Conservation (phyloP, 345 rosid genomes). For the Cardamine chenopodiifolia region DNA sequence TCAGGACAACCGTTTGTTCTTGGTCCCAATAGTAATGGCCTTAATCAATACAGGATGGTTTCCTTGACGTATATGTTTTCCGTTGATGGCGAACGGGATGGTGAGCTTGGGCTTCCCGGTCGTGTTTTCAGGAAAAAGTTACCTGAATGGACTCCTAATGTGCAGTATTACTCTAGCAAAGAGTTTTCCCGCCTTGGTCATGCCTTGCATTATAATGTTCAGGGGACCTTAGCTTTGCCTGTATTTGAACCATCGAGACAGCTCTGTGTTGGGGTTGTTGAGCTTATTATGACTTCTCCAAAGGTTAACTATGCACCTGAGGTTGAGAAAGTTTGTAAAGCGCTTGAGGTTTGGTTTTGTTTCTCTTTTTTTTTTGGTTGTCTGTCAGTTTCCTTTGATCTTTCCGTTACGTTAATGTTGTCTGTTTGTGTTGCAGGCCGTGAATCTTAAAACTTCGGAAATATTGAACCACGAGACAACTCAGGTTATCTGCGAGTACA, state of each 20-base stretch:
- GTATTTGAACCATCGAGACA: constrained; percentile 81
- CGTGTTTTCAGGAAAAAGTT: constrained; percentile 81
- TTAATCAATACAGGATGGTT: constrained; percentile 85
- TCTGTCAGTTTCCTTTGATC: not conserved
- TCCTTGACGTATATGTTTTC: constrained; percentile 77
- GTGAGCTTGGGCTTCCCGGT: constrained; percentile 89
- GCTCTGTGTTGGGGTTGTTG: constrained; percentile 86
- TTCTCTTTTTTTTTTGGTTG: not conserved
- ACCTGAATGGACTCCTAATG: constrained; percentile 97
- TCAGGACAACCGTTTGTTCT: constrained; percentile 92
- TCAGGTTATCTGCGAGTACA: constrained; percentile 60
- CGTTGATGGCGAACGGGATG: constrained; percentile 70
- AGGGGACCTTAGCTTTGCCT: constrained; percentile 88
- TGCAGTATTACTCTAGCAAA: constrained; percentile 79
- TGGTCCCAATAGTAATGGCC: constrained; percentile 68
- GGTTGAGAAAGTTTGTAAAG: constrained; percentile 98
- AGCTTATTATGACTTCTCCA: constrained; percentile 85
- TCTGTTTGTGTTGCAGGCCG: constrained; percentile 64
- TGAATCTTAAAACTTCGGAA: constrained; percentile 83
- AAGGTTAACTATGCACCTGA: constrained; percentile 87
- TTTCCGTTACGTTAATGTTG: not conserved
- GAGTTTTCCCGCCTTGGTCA: constrained; percentile 83
- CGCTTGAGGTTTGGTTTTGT: constrained; percentile 79
- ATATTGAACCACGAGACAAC: constrained; percentile 69
- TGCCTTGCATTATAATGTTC: constrained; percentile 73